phyloP scores from a whole-genome alignment of 1,139 yeast genomes.

The Geotrichum klebahnii region DNA sequence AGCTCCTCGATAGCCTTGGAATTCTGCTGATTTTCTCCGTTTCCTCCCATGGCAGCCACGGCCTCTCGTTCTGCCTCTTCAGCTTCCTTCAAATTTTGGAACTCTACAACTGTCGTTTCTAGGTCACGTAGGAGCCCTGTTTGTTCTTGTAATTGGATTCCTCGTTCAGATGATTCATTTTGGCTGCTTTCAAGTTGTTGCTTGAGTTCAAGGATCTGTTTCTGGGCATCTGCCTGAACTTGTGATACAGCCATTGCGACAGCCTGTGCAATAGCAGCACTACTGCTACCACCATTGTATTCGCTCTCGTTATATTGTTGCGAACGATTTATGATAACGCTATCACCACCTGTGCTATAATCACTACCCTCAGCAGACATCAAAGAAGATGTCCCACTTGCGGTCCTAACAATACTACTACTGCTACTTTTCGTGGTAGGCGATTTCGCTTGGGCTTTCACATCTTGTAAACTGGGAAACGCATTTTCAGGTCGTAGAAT shows the following conservation, averaged over 20 bases:
- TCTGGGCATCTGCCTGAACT: constrained; percentile 19
- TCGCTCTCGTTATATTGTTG: not conserved
- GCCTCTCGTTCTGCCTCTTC: constrained; percentile 10
- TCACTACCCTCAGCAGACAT: constrained; percentile 10
- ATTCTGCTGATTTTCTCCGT: not conserved
- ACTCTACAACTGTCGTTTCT: constrained; percentile 35
- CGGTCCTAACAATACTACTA: not conserved
- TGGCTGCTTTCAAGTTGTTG: constrained; percentile 27
- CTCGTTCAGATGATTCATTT: constrained; percentile 27
- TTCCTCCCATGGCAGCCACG: not conserved
- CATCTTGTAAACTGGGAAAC: constrained; percentile 13
- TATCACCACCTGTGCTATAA: constrained; percentile 15
- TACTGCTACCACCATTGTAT: constrained; percentile 1
- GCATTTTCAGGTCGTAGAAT: constrained; percentile 5
- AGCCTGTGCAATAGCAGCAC: constrained; percentile 14
- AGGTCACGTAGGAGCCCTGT: constrained; percentile 32
- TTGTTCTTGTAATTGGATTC: constrained; percentile 32
- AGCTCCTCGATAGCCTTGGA: constrained; percentile 9
- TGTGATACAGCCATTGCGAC: constrained; percentile 18
- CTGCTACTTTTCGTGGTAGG: not conserved
- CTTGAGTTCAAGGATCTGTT: constrained; percentile 15
- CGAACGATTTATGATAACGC: constrained; percentile 10
- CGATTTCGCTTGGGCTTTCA: not conserved
- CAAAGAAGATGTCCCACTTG: constrained; percentile 12
- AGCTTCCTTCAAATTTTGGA: constrained; percentile 26